Base-by-base conservation (phyloP, 2,329 filamentous ascomycete genomes). In the Beauveria caledonica region DNA sequence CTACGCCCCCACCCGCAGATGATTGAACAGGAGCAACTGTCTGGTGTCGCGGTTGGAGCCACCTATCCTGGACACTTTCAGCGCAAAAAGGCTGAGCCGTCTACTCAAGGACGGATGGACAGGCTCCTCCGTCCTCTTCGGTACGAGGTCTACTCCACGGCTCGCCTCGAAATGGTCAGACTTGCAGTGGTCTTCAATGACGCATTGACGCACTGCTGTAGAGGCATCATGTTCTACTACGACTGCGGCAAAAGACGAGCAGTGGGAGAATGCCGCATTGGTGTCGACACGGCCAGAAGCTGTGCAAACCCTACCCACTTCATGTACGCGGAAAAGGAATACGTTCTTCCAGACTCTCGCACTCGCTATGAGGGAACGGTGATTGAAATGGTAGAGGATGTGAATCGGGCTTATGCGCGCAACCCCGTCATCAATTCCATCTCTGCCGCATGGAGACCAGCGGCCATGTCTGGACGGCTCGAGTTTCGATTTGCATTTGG, bases 401-500 rank as follows among this genome's bases (percentile, higher is more conserved):
- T 56, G 17, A 45, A n/a, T 13, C 53, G 42, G 2, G 53, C 27
- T 19, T 46, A 56, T 36, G 40, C 53, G 7, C 27, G 25, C 11
- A 46, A 46, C 53, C n/a, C 42, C 5, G 17, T 48, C 25, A 23
- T 48, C n/a, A 33, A 29, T 5, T 17, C 27, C 27, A 19, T 57
- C 19, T 23, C 54, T 57, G 54, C 42, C 1, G 19, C 54, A 13
- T 57, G 54, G 54, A 46, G 44, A 17, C 27, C 54, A n/a, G 54
- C 29, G 1, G 27, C 42, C 27, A 57, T 48, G 54, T 23, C 29
- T 11, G 54, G 54, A 36, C n/a, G 54, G 19, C 15, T 57, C 5
- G 54, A 57, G 19, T 57, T 57, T 48, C 54, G 54, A 25, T 57
- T 57, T 48, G 54, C 54, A 15, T 57, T 36, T 57, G 54, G 54